Percentiles rank a stretch among this genome's conserved stretches.
Conservation (phyloP, 495 filamentous ascomycete species). For the Penicillium salamii region DNA sequence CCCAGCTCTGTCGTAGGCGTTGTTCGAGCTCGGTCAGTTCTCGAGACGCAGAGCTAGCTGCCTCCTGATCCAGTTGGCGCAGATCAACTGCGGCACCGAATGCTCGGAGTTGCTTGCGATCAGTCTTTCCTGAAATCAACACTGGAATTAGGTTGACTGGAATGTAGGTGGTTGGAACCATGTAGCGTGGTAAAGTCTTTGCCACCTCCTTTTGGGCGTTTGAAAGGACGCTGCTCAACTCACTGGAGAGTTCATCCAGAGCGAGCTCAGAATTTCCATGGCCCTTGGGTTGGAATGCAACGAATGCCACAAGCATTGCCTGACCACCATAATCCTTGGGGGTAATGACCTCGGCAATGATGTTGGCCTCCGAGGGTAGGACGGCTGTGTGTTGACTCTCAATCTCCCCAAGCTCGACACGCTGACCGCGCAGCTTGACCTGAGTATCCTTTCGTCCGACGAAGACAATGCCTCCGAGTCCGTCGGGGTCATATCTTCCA, state of each 20-base stretch:
- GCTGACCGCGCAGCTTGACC: slow-evolving; percentile 61
- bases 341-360: slow-evolving; percentile 39
- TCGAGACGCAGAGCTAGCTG: slow-evolving; percentile 11
- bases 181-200: slow-evolving; percentile 39
- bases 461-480: slow-evolving; percentile 48
- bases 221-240: slow-evolving; percentile 18
- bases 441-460: slow-evolving; percentile 61
- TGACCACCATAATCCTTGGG: slow-evolving; percentile 31
- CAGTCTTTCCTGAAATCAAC: slow-evolving; percentile 44
- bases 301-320: slow-evolving; percentile 36
- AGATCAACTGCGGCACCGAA: slow-evolving; percentile 32
- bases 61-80: slow-evolving; percentile 25
- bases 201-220: slow-evolving; percentile 25
- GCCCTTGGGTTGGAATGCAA: slow-evolving; percentile 27
- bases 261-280: slow-evolving; percentile 16
- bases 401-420: slow-evolving; percentile 59
- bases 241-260: slow-evolving; percentile 15
- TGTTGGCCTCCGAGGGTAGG: slow-evolving; percentile 28
- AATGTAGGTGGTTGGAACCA: slow-evolving; percentile 47
- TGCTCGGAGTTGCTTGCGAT: slow-evolving; percentile 36
- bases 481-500: slow-evolving; percentile 54
- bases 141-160: slow-evolving; percentile 37
- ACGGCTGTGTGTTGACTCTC: slow-evolving; percentile 36
- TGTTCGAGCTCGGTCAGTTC: slow-evolving; percentile 36
- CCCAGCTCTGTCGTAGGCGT: slow-evolving; percentile 42